Evolutionary conservation across 768 basidiomycete species (phyloP), one percentile per base, ranked within the genome.

Genomic region (Boletus bicolor): DNA sequence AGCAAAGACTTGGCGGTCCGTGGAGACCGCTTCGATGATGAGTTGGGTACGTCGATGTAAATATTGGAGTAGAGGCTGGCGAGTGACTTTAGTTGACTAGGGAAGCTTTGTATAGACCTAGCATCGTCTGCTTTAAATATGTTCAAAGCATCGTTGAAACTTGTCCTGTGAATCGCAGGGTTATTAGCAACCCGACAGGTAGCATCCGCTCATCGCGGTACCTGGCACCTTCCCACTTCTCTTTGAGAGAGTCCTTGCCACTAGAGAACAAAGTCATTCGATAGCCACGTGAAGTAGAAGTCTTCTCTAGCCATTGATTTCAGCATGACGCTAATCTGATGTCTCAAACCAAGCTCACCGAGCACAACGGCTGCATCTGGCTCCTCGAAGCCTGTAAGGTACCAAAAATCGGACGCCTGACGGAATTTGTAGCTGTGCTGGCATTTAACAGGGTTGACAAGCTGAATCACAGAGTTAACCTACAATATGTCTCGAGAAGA

Each of bases 331-430:
- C 1, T 17, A 42, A 53, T 6, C 24, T 24, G 24, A 28, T 7
- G 11, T 14, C 4, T 34, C 56, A 5, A 28, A 45, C 54, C 77
- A 37, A 26, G 46, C 62, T 64, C 48, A 91, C 93, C 85, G 44
- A 99, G 78, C 38, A 98, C 78, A 42, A 98, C 76, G 0, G 91
- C 94, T 17, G 96, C 83, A 53, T 96, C 89, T 1, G 94, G 91
- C 68, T 98, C 96, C 54, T 93, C 84, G 64, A 97, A 97, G 11
- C 97, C 97, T 0, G 97, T 97, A 14, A 99, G 77, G 70, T 99
- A 98, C 89, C 89, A 93, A 69, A 95, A 91, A 72, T 96, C 87
- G 37, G 91, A 93, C 0, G 84, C 84, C 72, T 96, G 96, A 24
- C 96, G 84, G 68, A 91, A 97, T 69, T 94, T 94, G 79, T 98